phyloP scores from a whole-genome alignment of 2,329 filamentous ascomycete genomes.

The Exophiala bonariae region DNA sequence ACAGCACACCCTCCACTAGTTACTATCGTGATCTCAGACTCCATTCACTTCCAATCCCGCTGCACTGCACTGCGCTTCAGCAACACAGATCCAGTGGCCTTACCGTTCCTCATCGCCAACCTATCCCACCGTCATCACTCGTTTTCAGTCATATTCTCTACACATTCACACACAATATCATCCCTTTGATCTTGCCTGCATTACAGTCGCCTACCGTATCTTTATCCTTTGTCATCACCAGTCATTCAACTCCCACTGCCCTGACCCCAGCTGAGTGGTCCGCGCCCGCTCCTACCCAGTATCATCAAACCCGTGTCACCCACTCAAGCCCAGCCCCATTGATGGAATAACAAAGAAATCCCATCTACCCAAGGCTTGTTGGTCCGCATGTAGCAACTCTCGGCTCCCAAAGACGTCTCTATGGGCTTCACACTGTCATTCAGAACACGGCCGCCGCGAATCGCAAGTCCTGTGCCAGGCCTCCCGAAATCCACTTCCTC shows the following conservation, averaged over 20 bases:
- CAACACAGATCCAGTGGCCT: neutral
- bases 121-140: constrained; percentile 2
- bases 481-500: constrained; percentile 11
- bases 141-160: neutral
- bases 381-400: constrained; percentile 14
- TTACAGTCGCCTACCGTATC: too few relatives aligned
- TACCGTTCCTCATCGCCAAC: neutral
- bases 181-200: too few relatives aligned
- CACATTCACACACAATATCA: too few relatives aligned
- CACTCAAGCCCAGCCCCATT: constrained; percentile 3
- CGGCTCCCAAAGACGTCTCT: constrained; percentile 15
- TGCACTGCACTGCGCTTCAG: neutral
- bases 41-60: too few relatives aligned
- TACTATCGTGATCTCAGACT: too few relatives aligned
- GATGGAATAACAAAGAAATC: constrained; percentile 14
- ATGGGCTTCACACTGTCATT: constrained; percentile 26
- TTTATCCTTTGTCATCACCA: neutral
- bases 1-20: too few relatives aligned
- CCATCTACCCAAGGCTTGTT: constrained; percentile 1
- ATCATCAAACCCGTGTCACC: constrained; percentile 1
- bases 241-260: neutral
- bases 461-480: constrained; percentile 10
- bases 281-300: constrained; percentile 1
- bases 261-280: neutral
- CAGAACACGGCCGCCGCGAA: constrained; percentile 21